Evolutionary conservation across 306 rosid genomes (phyloP).

Genomic region (Glycine latifolia): DNA sequence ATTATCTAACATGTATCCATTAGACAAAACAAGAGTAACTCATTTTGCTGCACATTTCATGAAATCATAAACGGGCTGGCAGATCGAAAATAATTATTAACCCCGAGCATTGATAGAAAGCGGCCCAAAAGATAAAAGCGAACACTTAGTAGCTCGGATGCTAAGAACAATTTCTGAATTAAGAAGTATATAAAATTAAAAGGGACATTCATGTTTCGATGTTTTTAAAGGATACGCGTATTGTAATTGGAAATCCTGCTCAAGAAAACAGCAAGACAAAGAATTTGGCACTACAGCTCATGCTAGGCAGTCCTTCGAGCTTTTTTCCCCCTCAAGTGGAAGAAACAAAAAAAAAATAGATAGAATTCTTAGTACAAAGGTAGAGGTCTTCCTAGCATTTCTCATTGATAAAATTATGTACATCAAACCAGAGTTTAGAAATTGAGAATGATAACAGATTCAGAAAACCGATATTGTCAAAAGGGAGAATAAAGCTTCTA

Average conservation of each 20-base stretch:
- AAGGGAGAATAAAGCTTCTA: slow-evolving; percentile 50
- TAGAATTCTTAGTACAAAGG: slow-evolving; percentile 3
- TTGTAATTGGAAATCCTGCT: slow-evolving; percentile 18
- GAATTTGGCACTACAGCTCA: not conserved
- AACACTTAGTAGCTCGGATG: too few relatives aligned
- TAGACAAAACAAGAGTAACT: too few relatives aligned
- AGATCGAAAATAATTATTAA: too few relatives aligned
- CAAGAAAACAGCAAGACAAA: not conserved
- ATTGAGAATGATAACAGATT: slow-evolving; percentile 1
- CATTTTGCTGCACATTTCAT: too few relatives aligned
- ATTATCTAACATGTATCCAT: too few relatives aligned
- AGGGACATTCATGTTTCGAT: not conserved
- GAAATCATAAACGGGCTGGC: too few relatives aligned
- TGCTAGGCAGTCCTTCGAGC: not conserved
- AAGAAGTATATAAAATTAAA: too few relatives aligned
- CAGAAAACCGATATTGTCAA: slow-evolving; percentile 13
- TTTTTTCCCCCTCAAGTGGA: too few relatives aligned
- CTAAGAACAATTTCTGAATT: too few relatives aligned
- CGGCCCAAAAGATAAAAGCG: too few relatives aligned
- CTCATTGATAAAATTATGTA: slow-evolving; percentile 24
- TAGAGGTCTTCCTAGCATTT: slow-evolving; percentile 10
- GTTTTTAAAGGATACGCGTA: not conserved
- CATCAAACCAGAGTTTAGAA: slow-evolving; percentile 17
- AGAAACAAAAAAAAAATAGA: not conserved
- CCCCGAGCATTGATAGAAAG: too few relatives aligned